Evolutionary conservation across 192 early-diverging fungal species (phyloP).

Genomic region (Globomyces pollinis-pini): DNA sequence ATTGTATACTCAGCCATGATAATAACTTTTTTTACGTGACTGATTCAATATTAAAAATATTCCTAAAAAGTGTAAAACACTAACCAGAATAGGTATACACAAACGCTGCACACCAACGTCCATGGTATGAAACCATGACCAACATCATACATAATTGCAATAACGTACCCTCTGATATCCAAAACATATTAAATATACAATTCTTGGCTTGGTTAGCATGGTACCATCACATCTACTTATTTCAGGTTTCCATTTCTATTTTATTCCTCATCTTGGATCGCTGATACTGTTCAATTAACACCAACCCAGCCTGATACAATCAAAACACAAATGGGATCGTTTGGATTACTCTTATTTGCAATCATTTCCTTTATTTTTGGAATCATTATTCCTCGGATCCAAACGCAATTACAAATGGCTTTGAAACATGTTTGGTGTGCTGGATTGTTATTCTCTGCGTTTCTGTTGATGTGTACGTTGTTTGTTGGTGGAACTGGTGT

Average conservation of each 20-base stretch:
- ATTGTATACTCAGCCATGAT: no score
- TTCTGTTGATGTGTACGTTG: slow-evolving; percentile 60
- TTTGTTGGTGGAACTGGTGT: slow-evolving; percentile 43
- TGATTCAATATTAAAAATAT: no score
- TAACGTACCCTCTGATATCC: slow-evolving; percentile 61
- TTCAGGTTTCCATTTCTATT: slow-evolving; percentile 97
- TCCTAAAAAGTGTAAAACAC: no score
- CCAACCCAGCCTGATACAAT: no score
- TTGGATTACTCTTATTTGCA: slow-evolving; percentile 74
- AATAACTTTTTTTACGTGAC: no score
- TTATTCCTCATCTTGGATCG: slow-evolving; percentile 56
- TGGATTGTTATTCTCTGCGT: slow-evolving; percentile 59
- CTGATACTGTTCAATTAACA: slow-evolving; percentile 49
- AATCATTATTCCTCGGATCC: slow-evolving; percentile 45
- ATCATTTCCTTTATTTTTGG: slow-evolving; percentile 62
- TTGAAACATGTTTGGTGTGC: slow-evolving; percentile 61
- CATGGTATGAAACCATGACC: slow-evolving; percentile 15
- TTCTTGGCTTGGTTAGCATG: slow-evolving; percentile 95
- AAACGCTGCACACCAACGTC: no score
- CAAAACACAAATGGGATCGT: slow-evolving; percentile 80
- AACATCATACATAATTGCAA: slow-evolving; percentile 31
- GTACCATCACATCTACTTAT: no score
- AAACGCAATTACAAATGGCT: slow-evolving; percentile 11
- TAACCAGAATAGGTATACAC: no score
- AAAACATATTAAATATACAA: slow-evolving; percentile 77